Evolutionary conservation across 129 eudicot genomes (phyloP).

Genomic region (Ambrosia artemisiifolia): DNA sequence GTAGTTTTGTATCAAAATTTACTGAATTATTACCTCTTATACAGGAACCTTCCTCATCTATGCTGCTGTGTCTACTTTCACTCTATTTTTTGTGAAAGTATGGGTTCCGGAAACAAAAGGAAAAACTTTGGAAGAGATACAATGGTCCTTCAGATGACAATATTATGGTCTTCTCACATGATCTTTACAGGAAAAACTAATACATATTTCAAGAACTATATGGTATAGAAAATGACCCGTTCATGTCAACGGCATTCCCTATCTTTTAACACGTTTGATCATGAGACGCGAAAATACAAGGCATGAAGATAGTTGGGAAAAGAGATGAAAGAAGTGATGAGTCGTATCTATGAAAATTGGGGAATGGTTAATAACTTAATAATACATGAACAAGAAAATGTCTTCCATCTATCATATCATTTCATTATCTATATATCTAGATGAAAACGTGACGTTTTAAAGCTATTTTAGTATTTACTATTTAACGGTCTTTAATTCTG

Average conservation of each 20-base stretch:
- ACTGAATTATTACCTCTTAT: conserved; percentile 7
- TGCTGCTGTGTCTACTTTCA: conserved; percentile 49
- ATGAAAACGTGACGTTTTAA: not conserved
- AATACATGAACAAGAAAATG: not conserved
- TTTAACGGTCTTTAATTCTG: no score
- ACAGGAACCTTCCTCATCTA: conserved; percentile 76
- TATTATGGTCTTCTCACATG: conserved; percentile 3
- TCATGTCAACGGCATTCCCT: no score
- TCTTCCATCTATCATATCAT: not conserved
- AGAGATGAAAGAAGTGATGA: not conserved
- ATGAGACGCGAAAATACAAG: not conserved
- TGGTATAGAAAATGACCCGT: not conserved
- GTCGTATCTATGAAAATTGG: not conserved
- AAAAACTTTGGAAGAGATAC: conserved; percentile 81
- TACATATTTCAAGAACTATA: not conserved
- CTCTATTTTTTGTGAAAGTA: conserved; percentile 49
- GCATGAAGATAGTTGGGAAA: not conserved
- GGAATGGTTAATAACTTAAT: not conserved
- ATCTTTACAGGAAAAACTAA: conserved; percentile 15
- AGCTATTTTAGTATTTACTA: no score
- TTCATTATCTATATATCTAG: not conserved
- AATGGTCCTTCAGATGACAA: conserved; percentile 58
- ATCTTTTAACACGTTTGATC: not conserved
- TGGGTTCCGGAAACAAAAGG: conserved; percentile 97
- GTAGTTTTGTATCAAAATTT: conserved; percentile 9